phyloP scores from a whole-genome alignment of 2,329 filamentous ascomycete species.

The Elsinoe fawcettii region DNA sequence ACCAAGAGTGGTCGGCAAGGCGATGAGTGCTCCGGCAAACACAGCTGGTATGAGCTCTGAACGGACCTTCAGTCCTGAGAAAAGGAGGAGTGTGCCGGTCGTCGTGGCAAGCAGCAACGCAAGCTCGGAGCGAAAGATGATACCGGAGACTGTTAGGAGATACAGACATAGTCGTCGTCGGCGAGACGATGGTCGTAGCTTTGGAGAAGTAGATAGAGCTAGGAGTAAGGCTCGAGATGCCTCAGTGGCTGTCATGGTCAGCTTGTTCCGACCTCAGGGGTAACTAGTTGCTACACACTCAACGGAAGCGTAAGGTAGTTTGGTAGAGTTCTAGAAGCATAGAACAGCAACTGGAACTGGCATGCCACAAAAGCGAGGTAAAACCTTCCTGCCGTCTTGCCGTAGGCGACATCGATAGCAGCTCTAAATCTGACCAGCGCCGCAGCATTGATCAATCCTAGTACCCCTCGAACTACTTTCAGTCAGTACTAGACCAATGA shows the following conservation, averaged over 20 bases:
- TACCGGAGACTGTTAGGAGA: conserved; percentile 69
- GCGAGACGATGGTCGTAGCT: conserved; percentile 30
- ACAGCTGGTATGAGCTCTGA: conserved; percentile 59
- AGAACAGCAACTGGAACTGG: conserved; percentile 91
- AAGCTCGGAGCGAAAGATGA: conserved; percentile 84
- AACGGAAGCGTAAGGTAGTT: conserved; percentile 95
- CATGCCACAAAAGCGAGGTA: conserved; percentile 68
- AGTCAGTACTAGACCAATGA: neutral
- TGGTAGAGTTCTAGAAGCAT: conserved; percentile 81
- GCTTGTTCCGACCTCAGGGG: neutral
- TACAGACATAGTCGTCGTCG: conserved; percentile 60
- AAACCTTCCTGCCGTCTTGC: conserved; percentile 63
- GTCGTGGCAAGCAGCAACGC: conserved; percentile 69
- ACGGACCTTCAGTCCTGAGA: conserved; percentile 46
- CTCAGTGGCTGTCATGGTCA: conserved; percentile 50
- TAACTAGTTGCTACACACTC: conserved; percentile 47
- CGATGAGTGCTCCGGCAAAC: conserved; percentile 54
- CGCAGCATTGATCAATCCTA: conserved; percentile 68
- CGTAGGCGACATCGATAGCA: conserved; percentile 60
- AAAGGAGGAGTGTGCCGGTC: conserved; percentile 55
- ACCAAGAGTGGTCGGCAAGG: conserved; percentile 61
- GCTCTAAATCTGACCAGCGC: conserved; percentile 59
- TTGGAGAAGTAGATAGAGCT: conserved; percentile 34
- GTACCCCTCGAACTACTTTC: conserved; percentile 57
- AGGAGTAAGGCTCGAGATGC: conserved; percentile 50